Evolutionary conservation across 2,329 filamentous ascomycete genomes (phyloP).

Genomic region (Diaporthe batatas): DNA sequence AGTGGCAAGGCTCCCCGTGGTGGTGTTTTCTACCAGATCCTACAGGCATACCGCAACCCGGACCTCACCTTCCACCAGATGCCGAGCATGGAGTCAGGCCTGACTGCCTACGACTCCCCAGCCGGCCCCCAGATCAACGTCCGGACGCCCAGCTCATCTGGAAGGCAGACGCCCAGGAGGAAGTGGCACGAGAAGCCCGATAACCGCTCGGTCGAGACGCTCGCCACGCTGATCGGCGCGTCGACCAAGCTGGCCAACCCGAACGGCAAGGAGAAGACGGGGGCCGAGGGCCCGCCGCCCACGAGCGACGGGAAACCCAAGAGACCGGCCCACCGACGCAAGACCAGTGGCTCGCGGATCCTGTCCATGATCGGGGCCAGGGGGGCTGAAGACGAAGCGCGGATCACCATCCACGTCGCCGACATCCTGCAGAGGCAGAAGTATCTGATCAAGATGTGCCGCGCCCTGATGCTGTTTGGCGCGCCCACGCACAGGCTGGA

Average conservation of each 20-base stretch:
- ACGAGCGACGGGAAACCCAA: background rate
- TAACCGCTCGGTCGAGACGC: constrained; percentile 60
- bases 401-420: constrained; percentile 71
- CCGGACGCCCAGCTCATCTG: constrained; percentile 53
- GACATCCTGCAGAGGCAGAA: constrained; percentile 85
- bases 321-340: constrained; percentile 10
- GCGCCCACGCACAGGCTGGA: constrained; percentile 92
- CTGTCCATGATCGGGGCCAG: constrained; percentile 8
- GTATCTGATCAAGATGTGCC: constrained; percentile 87
- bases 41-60: constrained; percentile 30
- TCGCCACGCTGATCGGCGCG: constrained; percentile 62
- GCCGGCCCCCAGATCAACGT: constrained; percentile 44
- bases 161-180: constrained; percentile 58
- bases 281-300: background rate
- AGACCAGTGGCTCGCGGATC: constrained; percentile 14
- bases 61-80: constrained; percentile 17
- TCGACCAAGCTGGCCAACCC: constrained; percentile 58
- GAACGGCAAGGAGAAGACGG: constrained; percentile 39
- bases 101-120: constrained; percentile 13
- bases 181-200: constrained; percentile 62
- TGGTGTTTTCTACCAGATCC: constrained; percentile 28
- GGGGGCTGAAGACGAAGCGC: constrained; percentile 47
- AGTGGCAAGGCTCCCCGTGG: background rate
- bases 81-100: constrained; percentile 49
- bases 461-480: constrained; percentile 89